Percentiles rank a stretch among this genome's conserved stretches.
These are phyloP conservation scores for Apiotrichum gracile DNA, from an alignment of 1,284 basidiomycete genomes.

Conservation along the genomic window DNA sequence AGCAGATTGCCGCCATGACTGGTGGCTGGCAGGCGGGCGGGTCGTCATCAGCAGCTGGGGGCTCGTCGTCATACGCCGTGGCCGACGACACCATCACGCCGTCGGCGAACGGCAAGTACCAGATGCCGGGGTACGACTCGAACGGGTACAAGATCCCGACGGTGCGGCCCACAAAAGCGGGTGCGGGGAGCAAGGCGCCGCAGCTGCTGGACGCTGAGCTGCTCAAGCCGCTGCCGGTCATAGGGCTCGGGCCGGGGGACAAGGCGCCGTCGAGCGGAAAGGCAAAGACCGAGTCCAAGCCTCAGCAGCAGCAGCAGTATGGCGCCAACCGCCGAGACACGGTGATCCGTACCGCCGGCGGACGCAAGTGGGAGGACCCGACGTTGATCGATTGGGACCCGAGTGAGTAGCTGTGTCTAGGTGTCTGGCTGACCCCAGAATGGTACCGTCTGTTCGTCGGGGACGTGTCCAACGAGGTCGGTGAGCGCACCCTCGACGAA, in stretches of 20 bases:
- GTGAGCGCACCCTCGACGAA: slow-evolving; percentile 83
- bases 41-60: not conserved
- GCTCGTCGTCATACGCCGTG: not conserved
- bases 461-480: slow-evolving; percentile 96
- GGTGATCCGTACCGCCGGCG: slow-evolving; percentile 87
- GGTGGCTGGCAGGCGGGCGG: slow-evolving; percentile 3
- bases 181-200: not conserved
- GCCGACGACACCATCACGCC: not conserved
- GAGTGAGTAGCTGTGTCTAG: slow-evolving; percentile 54
- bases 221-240: slow-evolving; percentile 12
- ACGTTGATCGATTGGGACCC: slow-evolving; percentile 97
- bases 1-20: slow-evolving; percentile 26
- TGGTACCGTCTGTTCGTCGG: slow-evolving; percentile 99
- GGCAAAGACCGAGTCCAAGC: slow-evolving; percentile 2
- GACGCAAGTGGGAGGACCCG: slow-evolving; percentile 97
- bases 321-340: slow-evolving; percentile 58
- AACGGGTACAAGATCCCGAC: slow-evolving; percentile 16
- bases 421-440: slow-evolving; percentile 50
- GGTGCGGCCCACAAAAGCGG: slow-evolving; percentile 4
- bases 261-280: slow-evolving; percentile 9
- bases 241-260: not conserved
- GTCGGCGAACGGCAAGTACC: not conserved
- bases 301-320: not conserved
- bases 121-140: slow-evolving; percentile 7
- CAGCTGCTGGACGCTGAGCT: slow-evolving; percentile 27